phyloP scores from a whole-genome alignment of 768 basidiomycete species.

The Lentinula sp. region DNA sequence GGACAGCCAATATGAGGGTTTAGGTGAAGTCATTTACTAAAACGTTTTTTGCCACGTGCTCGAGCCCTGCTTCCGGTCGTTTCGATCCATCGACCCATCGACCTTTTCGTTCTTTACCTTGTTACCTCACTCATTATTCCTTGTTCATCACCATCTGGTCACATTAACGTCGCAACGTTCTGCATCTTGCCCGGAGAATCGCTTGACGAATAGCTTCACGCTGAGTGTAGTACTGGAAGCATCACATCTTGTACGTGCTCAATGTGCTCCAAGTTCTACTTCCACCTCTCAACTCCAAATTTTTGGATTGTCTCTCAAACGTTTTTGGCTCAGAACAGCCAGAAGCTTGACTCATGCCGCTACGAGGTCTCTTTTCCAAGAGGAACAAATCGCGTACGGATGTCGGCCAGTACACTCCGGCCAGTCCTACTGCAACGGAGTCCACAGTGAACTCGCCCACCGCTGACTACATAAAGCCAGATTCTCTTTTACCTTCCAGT shows the following conservation, averaged over 20 bases:
- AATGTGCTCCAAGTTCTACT: neutral
- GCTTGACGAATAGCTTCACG: neutral
- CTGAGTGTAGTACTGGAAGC: neutral
- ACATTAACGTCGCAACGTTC: neutral
- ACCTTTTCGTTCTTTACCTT: neutral
- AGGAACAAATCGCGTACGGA: conserved; percentile 7
- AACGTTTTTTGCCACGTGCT: neutral
- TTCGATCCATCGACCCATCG: neutral
- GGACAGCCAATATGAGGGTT: no score
- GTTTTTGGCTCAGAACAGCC: neutral
- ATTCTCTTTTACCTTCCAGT: conserved; percentile 15
- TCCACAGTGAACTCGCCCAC: conserved; percentile 11
- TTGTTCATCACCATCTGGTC: neutral
- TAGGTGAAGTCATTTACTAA: neutral
- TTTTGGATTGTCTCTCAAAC: neutral
- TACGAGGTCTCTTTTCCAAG: conserved; percentile 10
- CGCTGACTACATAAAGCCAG: conserved; percentile 22
- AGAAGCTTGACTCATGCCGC: conserved; percentile 3
- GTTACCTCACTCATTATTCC: neutral
- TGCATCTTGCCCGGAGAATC: neutral
- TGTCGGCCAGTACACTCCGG: neutral
- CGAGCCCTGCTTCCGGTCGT: neutral
- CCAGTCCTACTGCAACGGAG: conserved; percentile 1
- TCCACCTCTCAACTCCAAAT: neutral
- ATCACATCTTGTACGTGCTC: neutral